Base-by-base conservation (phyloP, 345 rosid genomes). In the Aquilaria malaccensis region DNA sequence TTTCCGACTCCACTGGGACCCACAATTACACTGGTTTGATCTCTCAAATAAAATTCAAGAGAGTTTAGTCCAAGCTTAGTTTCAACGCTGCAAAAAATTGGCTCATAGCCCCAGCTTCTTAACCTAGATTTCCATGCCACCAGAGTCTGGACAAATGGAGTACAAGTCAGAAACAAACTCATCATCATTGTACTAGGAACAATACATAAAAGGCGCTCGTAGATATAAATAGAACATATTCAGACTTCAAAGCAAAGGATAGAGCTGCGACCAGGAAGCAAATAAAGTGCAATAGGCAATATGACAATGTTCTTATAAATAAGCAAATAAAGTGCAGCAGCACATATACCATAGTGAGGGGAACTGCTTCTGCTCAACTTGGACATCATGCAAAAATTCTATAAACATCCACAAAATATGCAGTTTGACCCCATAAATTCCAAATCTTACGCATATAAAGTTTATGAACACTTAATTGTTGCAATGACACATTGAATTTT, bases 1-100 rank as follows among this genome's bases (percentile, higher is more conserved):
- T 93, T 93, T 51, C 98, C 97, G 15, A 89, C 98, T 71, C 98
- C 98, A 75, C 98, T 93, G n/a, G 98, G 98, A 45, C 98, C 97
- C 37, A 93, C 96, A 56, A 89, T 75, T 52, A 93, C 98, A n/a
- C 88, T 83, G 11, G 88, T 93, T 70, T 85, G 96, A 77, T 85
- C 79, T 69, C 80, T 77, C 79, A 93, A 52, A 46, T 64, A 60
- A 45, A 67, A 80, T 4, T 89, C 82, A 43, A 93, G 81, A 0
- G 79, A 65, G 51, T 84, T 89, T 60, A 93, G 89, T 50, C 94
- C 96, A 2, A 53, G 59, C 63, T 74, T 77, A 9, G 94, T 73
- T 22, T 89, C 87, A 55, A 87, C 90, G 45, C 97, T 93, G 68
- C 97, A 89, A 70, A 93, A 84, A 6, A 83, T 30, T 0, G 98